Evolutionary conservation across 2,329 filamentous ascomycete genomes (phyloP).

Genomic region (Neonectria hederae): DNA sequence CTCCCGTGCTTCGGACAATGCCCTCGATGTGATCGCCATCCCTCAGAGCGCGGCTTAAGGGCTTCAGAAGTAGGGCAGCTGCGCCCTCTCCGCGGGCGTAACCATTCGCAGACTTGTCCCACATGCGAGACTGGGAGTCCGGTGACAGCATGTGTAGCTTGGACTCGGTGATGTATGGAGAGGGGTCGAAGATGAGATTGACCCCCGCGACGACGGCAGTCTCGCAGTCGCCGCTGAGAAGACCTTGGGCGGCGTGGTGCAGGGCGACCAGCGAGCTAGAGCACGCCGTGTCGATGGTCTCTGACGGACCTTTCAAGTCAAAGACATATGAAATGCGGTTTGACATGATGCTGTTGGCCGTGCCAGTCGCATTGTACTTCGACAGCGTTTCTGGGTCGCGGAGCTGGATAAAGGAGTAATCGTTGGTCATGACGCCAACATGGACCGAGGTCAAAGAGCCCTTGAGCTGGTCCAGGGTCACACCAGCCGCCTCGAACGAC

Average conservation of each 20-base stretch:
- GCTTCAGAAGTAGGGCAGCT: conserved; percentile 23
- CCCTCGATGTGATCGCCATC: conserved; percentile 63
- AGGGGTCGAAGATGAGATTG: conserved; percentile 45
- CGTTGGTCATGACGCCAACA: conserved; percentile 27
- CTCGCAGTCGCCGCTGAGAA: conserved; percentile 46
- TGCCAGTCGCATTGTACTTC: conserved; percentile 37
- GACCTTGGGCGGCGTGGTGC: conserved; percentile 35
- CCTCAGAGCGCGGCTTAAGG: conserved; percentile 19
- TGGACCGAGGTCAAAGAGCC: conserved; percentile 28
- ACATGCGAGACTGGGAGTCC: conserved; percentile 22
- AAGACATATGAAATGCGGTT: conserved; percentile 51
- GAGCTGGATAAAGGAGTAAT: conserved; percentile 23
- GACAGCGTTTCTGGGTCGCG: conserved; percentile 23
- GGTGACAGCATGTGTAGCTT: conserved; percentile 54
- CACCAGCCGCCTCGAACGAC: conserved; percentile 51
- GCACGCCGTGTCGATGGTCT: conserved; percentile 49
- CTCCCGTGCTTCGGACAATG: conserved; percentile 57
- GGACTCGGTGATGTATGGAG: conserved; percentile 40
- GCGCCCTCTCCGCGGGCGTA: conserved; percentile 25
- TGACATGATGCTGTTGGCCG: conserved; percentile 44
- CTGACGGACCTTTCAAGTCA: conserved; percentile 48
- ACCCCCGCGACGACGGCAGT: conserved; percentile 48
- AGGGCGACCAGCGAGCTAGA: conserved; percentile 46
- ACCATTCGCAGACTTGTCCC: conserved; percentile 20
- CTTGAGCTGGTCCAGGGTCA: conserved; percentile 41